phyloP scores from a whole-genome alignment of 257 asterid species.

The Gynochthodes officinalis region DNA sequence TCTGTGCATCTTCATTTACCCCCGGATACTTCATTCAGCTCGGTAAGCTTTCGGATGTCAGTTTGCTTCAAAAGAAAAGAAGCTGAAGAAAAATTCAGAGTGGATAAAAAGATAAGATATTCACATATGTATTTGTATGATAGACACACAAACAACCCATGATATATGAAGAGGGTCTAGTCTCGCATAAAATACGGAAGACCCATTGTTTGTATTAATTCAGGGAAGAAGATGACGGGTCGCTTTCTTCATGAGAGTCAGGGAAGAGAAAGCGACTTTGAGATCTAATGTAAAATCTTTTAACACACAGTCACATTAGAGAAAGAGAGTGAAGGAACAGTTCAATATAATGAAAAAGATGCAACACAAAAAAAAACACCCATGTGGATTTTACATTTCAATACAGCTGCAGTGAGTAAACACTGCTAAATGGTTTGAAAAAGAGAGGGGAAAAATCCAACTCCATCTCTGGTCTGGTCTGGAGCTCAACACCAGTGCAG shows the following conservation, averaged over 20 bases:
- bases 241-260: conserved; percentile 53
- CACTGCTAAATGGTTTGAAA: conserved; percentile 8
- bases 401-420: neutral
- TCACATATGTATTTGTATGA: neutral
- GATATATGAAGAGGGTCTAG: neutral
- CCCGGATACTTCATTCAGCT: neutral
- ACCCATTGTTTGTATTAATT: conserved; percentile 24
- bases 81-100: neutral
- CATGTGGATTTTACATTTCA: conserved; percentile 2
- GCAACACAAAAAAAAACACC: neutral
- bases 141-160: neutral
- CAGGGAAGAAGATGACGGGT: conserved; percentile 37
- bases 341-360: neutral
- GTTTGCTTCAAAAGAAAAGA: neutral
- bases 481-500: neutral
- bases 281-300: conserved; percentile 23
- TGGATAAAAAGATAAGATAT: neutral
- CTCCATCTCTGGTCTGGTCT: neutral
- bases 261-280: conserved; percentile 39
- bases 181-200: conserved; percentile 36
- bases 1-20: neutral
- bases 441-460: neutral
- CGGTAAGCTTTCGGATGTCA: neutral
- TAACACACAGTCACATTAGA: neutral
- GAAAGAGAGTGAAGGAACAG: conserved; percentile 2